Evolutionary conservation across 2,329 filamentous ascomycete genomes (phyloP), one percentile per base, ranked within the genome.

Genomic region (Botryotinia calthae): DNA sequence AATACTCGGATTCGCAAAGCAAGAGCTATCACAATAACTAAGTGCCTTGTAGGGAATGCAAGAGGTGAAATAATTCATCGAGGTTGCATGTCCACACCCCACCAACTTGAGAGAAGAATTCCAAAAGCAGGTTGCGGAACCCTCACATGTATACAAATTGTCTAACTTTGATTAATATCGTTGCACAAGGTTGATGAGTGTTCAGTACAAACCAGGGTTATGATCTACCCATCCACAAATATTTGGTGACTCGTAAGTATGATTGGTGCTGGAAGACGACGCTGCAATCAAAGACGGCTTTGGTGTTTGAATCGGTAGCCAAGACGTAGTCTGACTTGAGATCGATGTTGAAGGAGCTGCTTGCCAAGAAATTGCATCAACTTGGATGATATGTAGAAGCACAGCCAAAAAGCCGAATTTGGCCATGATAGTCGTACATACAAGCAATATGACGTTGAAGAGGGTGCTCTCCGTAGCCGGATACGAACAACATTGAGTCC

Each of bases 71-170:
- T 74, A 76, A 51, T 76, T 28, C 16, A 76, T 72, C 6, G 74
- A 75, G 5, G 68, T 72, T 12, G 72, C 25, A 44, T 73, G 61
- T 37, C 74, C 75, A n/a, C 74, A 75, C 25, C 75, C 74, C 16
- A 76, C 72, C 20, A 73, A 62, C 37, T 64, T 64, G 2, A 75
- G 71, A 25, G 65, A 31, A 28, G 74, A 74, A 58, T 76, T 73
- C 75, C 75, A 76, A 2, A 76, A 72, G 34, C 74, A 76, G 20
- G 75, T 75, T 10, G 72, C 73, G 12, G 63, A 28, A n/a, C 71
- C 70, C 14, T 56, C 66, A 54, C 75, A 76, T 18, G 72, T 74
- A 37, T 76, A 76, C 10, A 71, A 73, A 37, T 74, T 75, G 18
- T 25, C 72, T 76, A 61, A 61, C 10, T 42, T 54, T 25, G 20